Base-by-base conservation (phyloP, 2,329 filamentous ascomycete genomes). In the Decorospora gaudefroyi region DNA sequence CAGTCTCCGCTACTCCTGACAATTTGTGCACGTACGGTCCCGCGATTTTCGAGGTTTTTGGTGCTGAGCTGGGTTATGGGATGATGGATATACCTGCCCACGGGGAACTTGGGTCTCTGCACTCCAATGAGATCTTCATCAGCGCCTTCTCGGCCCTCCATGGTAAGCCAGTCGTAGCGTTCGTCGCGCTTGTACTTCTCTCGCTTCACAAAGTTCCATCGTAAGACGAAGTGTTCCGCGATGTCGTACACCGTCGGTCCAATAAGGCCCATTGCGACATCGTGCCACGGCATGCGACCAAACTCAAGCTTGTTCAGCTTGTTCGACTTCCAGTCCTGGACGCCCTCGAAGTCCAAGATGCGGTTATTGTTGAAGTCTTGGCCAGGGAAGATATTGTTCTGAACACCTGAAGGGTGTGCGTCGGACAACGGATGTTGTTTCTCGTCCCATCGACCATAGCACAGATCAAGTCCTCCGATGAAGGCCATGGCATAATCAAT, bases 301-400 rank as follows among this genome's bases (percentile, higher is more conserved):
- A 86, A 95, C 34, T 96, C 89, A 3, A 87, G 84, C 72, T 97
- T 97, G 69, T 85, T 90, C 11, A 97, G 76, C 67, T 96, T 90
- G 56, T 99, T 97, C 35, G 86, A 82, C 70, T 93, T 90, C 92
- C 92, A 97, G 64, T 96, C 86, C 19, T 88, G 71, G 1, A 97
- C 93, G 21, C 86, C 87, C 59, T 96, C 80, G 68, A 97, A 99
- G 63, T 99, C 93, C 86, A 95, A 88, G 58, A 97, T 85, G 25
- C 92, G 84, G 68, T 96, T 96, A 71, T 97, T 97, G 72, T 97
- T 97, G 76, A 95, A 97, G 62, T 99, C 93, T 65, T 99, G 93
- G 0, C 93, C 93, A 0, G 93, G 91, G 78, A 90, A 99, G 13
- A 96, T 78, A 69, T 96, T 91, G 41, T 91, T 83, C 10, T 81